A percentile compares a stretch with the other conserved stretches of the same genome.
Evolutionary conservation across 768 basidiomycete species (phyloP).

Genomic region (Tylopilus felleus): DNA sequence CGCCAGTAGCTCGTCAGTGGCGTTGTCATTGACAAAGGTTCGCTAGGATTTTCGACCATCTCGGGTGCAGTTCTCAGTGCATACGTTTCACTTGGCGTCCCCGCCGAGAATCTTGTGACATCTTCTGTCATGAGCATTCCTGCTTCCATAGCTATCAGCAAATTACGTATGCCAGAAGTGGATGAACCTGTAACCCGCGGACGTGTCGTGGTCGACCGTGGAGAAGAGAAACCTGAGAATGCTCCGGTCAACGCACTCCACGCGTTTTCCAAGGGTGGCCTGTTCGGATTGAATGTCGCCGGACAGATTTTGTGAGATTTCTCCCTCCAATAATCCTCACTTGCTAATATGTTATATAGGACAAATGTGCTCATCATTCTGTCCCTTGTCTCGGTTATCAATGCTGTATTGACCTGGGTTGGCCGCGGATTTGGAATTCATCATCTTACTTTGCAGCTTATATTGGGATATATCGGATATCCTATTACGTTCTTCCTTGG

Average conservation of each 20-base stretch:
- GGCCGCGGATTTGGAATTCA: conserved; percentile 83
- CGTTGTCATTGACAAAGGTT: conserved; percentile 2
- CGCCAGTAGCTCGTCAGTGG: neutral
- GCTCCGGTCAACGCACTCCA: conserved; percentile 77
- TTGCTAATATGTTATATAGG: conserved; percentile 34
- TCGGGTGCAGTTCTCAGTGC: conserved; percentile 86
- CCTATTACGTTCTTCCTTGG: conserved; percentile 78
- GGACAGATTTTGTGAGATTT: conserved; percentile 74
- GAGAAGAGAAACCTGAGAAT: conserved; percentile 50
- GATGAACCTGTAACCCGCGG: conserved; percentile 88
- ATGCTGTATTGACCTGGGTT: conserved; percentile 86
- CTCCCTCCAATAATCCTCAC: neutral
- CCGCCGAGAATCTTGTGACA: conserved; percentile 76
- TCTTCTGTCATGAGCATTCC: conserved; percentile 95
- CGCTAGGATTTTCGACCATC: conserved; percentile 77
- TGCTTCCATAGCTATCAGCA: conserved; percentile 89
- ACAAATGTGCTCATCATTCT: conserved; percentile 85
- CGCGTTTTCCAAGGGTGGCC: conserved; percentile 82
- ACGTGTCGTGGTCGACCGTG: conserved; percentile 74
- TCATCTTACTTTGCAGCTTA: conserved; percentile 76
- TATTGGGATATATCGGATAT: conserved; percentile 86
- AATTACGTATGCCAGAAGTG: conserved; percentile 78
- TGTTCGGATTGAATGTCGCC: conserved; percentile 82
- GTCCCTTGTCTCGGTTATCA: conserved; percentile 75
- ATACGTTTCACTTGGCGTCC: conserved; percentile 77